Conservation (phyloP, 805 yeast species). For the Candida ipomoeae region DNA sequence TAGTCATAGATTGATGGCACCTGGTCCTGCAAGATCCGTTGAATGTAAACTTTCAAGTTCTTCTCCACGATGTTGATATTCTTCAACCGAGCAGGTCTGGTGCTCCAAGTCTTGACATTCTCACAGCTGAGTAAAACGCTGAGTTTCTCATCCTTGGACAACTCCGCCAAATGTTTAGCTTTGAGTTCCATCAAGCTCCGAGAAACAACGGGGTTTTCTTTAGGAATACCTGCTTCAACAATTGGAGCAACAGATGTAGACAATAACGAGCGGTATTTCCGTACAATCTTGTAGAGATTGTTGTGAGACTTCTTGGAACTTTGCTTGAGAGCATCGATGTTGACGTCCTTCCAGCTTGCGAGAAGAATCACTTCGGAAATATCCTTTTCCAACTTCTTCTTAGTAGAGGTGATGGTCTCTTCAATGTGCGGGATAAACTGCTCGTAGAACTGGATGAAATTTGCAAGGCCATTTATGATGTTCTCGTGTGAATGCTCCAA, state of each 20-base stretch:
- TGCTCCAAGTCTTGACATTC: conserved; percentile 44
- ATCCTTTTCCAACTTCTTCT: conserved; percentile 65
- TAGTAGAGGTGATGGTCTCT: conserved; percentile 41
- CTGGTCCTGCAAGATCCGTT: conserved; percentile 26
- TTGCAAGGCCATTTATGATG: conserved; percentile 43
- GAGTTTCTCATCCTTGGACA: conserved; percentile 13
- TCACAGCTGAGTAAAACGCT: conserved; percentile 22
- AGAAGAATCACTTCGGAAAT: conserved; percentile 78
- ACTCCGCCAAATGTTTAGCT: conserved; percentile 1
- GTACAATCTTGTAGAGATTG: conserved; percentile 73
- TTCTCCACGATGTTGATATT: conserved; percentile 47
- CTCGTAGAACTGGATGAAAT: conserved; percentile 58
- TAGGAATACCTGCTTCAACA: conserved; percentile 55
- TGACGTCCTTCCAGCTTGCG: conserved; percentile 97
- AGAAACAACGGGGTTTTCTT: conserved; percentile 9
- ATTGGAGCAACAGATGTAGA: conserved; percentile 47
- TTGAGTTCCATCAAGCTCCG: neutral
- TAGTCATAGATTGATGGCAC: conserved; percentile 50
- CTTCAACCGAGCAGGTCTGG: conserved; percentile 54
- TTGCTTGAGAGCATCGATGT: conserved; percentile 87
- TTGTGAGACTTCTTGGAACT: conserved; percentile 89
- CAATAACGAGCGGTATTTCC: conserved; percentile 70
- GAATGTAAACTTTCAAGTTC: conserved; percentile 52
- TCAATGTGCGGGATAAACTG: conserved; percentile 58
- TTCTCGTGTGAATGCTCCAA: conserved; percentile 22